A percentile compares a stretch with the other conserved stretches of the same genome.
Conservation (phyloP, 768 basidiomycete genomes). For the Leccinum uliginosum region DNA sequence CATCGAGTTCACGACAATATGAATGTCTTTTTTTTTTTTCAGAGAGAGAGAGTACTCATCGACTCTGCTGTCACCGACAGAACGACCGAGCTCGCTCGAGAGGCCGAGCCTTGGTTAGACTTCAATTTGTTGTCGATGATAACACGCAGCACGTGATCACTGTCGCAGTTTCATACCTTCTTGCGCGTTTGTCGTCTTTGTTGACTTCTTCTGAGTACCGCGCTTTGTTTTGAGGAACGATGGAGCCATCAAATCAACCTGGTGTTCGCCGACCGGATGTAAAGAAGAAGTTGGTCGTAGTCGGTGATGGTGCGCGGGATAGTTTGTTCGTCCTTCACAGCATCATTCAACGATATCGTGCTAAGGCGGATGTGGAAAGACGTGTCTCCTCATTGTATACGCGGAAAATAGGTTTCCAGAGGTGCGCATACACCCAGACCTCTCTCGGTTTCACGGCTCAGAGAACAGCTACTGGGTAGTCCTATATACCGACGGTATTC, state of each 20-base stretch:
- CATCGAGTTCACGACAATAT: neutral
- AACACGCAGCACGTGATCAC: conserved; percentile 16
- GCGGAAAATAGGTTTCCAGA: conserved; percentile 96
- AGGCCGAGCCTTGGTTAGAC: no score
- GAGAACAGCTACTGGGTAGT: conserved; percentile 40
- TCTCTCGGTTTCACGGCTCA: conserved; percentile 14
- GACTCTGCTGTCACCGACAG: neutral
- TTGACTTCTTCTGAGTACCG: neutral
- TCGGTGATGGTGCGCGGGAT: conserved; percentile 70
- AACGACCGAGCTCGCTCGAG: neutral
- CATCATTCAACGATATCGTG: conserved; percentile 24
- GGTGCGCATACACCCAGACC: conserved; percentile 43
- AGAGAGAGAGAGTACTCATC: neutral
- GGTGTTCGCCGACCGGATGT: conserved; percentile 61
- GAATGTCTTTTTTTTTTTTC: neutral
- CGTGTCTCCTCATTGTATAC: conserved; percentile 93
- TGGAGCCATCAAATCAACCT: conserved; percentile 27
- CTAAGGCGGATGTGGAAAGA: conserved; percentile 85
- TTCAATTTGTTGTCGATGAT: no score
- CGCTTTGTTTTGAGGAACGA: conserved; percentile 5
- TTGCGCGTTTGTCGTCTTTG: conserved; percentile 5
- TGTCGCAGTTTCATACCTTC: neutral
- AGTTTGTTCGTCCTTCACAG: conserved; percentile 24
- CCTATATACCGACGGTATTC: conserved; percentile 91
- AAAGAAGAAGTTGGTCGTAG: conserved; percentile 86